Base-by-base conservation (phyloP, 345 rosid species). In the Noccaea caerulescens region DNA sequence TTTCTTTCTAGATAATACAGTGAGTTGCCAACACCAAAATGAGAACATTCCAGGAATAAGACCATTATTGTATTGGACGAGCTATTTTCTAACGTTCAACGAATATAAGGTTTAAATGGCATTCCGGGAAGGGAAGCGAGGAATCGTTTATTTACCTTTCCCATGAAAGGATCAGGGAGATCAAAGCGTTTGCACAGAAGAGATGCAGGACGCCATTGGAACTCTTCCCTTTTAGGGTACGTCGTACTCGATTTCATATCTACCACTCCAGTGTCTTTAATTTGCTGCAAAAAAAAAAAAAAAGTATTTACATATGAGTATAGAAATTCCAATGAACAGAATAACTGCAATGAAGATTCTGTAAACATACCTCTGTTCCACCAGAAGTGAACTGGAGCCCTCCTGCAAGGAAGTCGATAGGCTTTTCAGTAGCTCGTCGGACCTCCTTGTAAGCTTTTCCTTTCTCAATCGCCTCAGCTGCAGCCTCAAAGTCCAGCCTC, bases 131-230 rank as follows among this genome's bases (percentile, higher is more conserved):
- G 42, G 47, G 52, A 36, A 76, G 34, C 56, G 55, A 54, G 13
- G 54, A 70, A 39, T 47, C 25, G 38, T 1, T 54, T 42, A 25
- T 58, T 57, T 83, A 94, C 99, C 99, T 94, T 89, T 45, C 99
- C 99, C 86, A 91, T 82, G 76, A 58, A 88, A 50, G 99, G 98
- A 83, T 94, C 99, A 81, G 87, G 76, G 39, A 94, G 88, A 77
- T 94, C 99, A 81, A 94, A 94, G 68, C 98, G 96, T 78, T 91
- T 94, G 96, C 99, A 94, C 66, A 94, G 65, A 71, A 94, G 76
- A 56, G 91, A 76, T 32, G 90, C 79, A 78, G 99, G 99, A 63
- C 88, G 93, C 99, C 98, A 94, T 49, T 82, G 90, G 75, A 88
- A 89, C 87, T 91, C 98, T 77, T 87, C 93, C 70, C 99, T 84